Evolutionary conservation across 2,329 filamentous ascomycete genomes (phyloP).

Genomic region (Arthrinium phaeospermum): DNA sequence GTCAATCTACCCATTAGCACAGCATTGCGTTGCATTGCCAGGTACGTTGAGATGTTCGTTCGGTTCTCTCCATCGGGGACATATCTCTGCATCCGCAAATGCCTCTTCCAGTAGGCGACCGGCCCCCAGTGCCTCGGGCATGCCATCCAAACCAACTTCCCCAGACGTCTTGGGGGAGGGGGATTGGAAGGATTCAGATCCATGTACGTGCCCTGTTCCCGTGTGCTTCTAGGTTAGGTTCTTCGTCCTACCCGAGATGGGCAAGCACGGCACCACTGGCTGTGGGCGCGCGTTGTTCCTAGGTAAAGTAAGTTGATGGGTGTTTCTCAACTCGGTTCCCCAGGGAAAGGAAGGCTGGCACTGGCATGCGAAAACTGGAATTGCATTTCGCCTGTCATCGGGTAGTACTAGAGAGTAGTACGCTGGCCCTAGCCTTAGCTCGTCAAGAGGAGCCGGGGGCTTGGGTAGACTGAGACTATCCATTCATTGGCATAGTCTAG

Average conservation of each 20-base stretch:
- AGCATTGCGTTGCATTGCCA: background rate
- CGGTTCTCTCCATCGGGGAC: background rate
- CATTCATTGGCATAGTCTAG: background rate
- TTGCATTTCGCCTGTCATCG: background rate
- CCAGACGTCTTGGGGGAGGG: background rate
- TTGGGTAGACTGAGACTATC: background rate
- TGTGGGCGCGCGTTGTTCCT: background rate
- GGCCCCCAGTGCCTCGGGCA: background rate
- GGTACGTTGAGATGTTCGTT: background rate
- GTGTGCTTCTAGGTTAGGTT: background rate
- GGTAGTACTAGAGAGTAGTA: background rate
- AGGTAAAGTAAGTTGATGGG: background rate
- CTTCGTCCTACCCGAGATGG: background rate
- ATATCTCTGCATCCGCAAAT: background rate
- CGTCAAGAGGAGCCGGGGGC: background rate
- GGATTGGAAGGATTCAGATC: background rate
- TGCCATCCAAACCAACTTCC: constrained; percentile 17
- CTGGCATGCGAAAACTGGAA: background rate
- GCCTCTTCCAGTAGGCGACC: constrained; percentile 10
- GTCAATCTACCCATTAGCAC: background rate
- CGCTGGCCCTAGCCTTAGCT: background rate
- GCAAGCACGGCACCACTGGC: background rate
- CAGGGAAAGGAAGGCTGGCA: background rate
- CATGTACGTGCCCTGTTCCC: constrained; percentile 5
- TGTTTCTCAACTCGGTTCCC: background rate